Conservation (phyloP, 1,139 yeast species). For the Candida mesenterica region DNA sequence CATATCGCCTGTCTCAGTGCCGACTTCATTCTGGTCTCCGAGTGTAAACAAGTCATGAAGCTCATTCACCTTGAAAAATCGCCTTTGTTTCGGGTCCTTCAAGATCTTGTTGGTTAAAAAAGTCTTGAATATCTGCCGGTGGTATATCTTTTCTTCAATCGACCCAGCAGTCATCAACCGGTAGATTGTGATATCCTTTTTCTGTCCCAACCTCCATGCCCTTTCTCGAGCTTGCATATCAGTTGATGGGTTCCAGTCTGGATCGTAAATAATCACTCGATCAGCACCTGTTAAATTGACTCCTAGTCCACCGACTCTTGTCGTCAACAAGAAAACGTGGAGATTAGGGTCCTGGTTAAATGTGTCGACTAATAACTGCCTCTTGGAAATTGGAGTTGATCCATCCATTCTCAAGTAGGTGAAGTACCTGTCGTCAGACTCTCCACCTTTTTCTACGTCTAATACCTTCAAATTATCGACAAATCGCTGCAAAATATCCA, state of each 20-base stretch:
- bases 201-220: constrained; percentile 97
- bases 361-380: constrained; percentile 78
- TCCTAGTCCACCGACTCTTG: constrained; percentile 95
- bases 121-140: constrained; percentile 94
- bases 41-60: constrained; percentile 84
- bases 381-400: constrained; percentile 69
- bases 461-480: constrained; percentile 39
- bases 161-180: constrained; percentile 93
- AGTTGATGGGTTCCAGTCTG: constrained; percentile 98
- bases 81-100: constrained; percentile 90
- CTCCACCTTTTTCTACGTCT: constrained; percentile 20
- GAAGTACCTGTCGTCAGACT: constrained; percentile 25
- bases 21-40: constrained; percentile 70
- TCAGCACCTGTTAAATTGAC: constrained; percentile 94
- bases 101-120: constrained; percentile 88
- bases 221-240: constrained; percentile 96
- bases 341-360: constrained; percentile 64
- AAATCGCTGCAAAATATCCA: constrained; percentile 75
- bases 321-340: constrained; percentile 75
- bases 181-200: constrained; percentile 88
- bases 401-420: constrained; percentile 91
- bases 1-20: constrained; percentile 65
- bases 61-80: constrained; percentile 91
- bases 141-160: constrained; percentile 94
- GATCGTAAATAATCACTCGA: constrained; percentile 89